Percentiles rank a stretch among this genome's conserved stretches.
Evolutionary conservation across 805 yeast species (phyloP).

Genomic region (Metahyphopichia silvanorum): DNA sequence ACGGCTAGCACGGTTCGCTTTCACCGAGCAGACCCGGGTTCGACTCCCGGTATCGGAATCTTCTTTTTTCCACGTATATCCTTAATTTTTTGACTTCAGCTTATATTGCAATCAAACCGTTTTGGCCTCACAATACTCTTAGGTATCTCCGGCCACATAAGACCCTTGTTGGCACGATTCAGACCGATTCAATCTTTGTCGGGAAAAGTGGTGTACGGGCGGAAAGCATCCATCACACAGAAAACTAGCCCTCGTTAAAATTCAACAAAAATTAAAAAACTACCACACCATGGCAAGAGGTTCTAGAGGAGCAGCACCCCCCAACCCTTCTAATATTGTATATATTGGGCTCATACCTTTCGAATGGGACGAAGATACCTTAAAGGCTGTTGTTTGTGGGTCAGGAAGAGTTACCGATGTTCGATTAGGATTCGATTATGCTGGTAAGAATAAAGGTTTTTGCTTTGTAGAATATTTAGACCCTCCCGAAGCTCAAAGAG

Average conservation of each 20-base stretch:
- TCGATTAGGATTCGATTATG: slow-evolving; percentile 56
- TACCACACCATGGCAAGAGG: slow-evolving; percentile 8
- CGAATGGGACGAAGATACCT: slow-evolving; percentile 65
- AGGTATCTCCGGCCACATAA: too few species aligned
- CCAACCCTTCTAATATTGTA: slow-evolving; percentile 45
- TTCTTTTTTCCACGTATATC: too few species aligned
- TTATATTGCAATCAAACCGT: too few species aligned
- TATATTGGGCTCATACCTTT: slow-evolving; percentile 65
- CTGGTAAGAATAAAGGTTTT: slow-evolving; percentile 62
- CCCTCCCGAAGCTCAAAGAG: slow-evolving; percentile 52
- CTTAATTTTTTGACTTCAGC: slow-evolving; percentile 4
- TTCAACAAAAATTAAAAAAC: too few species aligned
- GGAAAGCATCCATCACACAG: not conserved
- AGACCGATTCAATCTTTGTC: too few species aligned
- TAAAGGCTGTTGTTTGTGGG: slow-evolving; percentile 65
- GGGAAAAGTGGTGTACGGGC: too few species aligned
- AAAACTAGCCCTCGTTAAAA: too few species aligned
- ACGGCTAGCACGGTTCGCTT: slow-evolving; percentile 55
- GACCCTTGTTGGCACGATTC: too few species aligned
- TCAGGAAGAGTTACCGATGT: slow-evolving; percentile 70
- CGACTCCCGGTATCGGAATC: slow-evolving; percentile 88
- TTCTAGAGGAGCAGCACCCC: not conserved
- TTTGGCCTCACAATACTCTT: too few species aligned
- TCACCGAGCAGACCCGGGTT: slow-evolving; percentile 66
- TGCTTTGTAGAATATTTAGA: slow-evolving; percentile 58